Evolutionary conservation across 495 filamentous ascomycete species (phyloP).

Genomic region (Neurospora terricola): DNA sequence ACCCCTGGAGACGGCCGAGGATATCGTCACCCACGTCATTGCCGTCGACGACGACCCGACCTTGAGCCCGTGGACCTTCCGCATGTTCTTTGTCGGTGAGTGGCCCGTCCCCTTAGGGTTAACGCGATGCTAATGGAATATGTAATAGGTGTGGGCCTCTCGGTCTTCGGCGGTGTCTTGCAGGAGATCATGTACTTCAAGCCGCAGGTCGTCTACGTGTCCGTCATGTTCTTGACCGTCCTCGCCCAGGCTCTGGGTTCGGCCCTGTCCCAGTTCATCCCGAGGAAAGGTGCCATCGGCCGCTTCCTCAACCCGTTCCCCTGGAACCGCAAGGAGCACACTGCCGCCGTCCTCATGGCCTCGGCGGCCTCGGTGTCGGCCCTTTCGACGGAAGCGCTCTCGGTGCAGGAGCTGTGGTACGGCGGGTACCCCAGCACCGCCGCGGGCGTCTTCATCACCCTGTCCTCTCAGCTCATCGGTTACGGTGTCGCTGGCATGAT

Average conservation of each 20-base stretch:
- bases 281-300: conserved; percentile 14
- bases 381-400: conserved; percentile 24
- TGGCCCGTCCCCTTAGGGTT: not conserved
- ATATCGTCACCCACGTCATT: conserved; percentile 24
- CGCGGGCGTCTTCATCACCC: conserved; percentile 30
- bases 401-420: conserved; percentile 38
- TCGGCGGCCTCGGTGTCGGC: conserved; percentile 30
- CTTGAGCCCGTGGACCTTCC: conserved; percentile 23
- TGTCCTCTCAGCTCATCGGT: conserved; percentile 40
- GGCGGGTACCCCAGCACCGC: conserved; percentile 22
- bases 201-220: conserved; percentile 35
- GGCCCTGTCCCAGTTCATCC: not conserved
- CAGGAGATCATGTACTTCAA: conserved; percentile 37
- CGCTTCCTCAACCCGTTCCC: conserved; percentile 28
- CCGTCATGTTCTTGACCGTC: conserved; percentile 34
- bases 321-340: conserved; percentile 38
- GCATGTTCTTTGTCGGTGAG: conserved; percentile 23
- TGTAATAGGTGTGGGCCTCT: conserved; percentile 19
- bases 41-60: conserved; percentile 26
- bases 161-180: conserved; percentile 20
- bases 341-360: conserved; percentile 31
- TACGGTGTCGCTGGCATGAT: conserved; percentile 46
- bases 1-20: conserved; percentile 7
- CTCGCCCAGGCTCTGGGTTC: conserved; percentile 9
- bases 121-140: not conserved